Evolutionary conservation across 2,329 filamentous ascomycete species (phyloP).

Genomic region (Dactylellina cionopaga): DNA sequence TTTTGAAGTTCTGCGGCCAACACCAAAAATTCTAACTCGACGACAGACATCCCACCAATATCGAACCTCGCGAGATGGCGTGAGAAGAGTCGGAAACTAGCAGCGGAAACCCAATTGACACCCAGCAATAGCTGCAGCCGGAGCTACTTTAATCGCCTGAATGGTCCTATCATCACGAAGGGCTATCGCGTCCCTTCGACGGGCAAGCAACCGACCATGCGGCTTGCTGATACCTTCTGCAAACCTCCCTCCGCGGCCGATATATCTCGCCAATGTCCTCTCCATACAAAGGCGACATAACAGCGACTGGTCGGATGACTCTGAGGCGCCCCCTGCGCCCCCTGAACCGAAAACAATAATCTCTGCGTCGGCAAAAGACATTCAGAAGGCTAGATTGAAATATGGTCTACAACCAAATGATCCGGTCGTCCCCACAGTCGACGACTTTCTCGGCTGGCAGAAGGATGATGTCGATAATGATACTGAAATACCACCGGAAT

Average conservation of each 20-base stretch:
- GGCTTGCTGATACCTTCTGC: conserved; percentile 40
- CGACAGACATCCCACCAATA: conserved; percentile 28
- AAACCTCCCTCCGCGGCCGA: conserved; percentile 41
- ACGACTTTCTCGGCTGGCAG: conserved; percentile 33
- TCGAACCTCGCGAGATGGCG: conserved; percentile 10
- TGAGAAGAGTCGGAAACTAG: not conserved
- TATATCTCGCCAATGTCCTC: conserved; percentile 21
- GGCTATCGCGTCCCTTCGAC: conserved; percentile 31
- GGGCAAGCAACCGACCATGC: conserved; percentile 47
- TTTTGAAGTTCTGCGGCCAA: conserved; percentile 28
- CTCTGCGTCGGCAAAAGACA: not conserved
- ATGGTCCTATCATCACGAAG: conserved; percentile 46
- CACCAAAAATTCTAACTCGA: conserved; percentile 45
- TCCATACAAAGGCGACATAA: conserved; percentile 16
- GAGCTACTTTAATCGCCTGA: conserved; percentile 4
- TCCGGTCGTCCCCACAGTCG: conserved; percentile 16
- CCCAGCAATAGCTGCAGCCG: not conserved
- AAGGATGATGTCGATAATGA: conserved; percentile 35
- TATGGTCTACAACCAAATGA: conserved; percentile 2
- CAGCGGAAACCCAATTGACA: conserved; percentile 41
- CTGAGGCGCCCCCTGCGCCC: not conserved
- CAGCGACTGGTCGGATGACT: not conserved
- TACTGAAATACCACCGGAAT: conserved; percentile 10
- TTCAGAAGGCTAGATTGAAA: not conserved
- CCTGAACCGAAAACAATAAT: not conserved